phyloP scores from a whole-genome alignment of 305 asterid species.

The Stenogyne calaminthoides region DNA sequence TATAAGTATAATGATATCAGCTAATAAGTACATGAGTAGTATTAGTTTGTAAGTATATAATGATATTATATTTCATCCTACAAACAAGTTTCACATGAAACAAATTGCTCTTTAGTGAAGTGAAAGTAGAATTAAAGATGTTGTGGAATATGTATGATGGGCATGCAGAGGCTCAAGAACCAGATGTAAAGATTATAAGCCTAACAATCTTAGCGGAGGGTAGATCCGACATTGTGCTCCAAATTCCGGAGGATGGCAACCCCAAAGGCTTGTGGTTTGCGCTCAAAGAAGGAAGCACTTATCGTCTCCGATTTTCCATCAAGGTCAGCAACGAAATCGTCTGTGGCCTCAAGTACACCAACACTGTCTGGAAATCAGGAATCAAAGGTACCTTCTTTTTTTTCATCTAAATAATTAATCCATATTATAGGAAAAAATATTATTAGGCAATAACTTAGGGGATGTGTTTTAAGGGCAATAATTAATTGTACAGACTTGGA shows the following conservation, averaged over 20 bases:
- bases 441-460: too few relatives aligned
- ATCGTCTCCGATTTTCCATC: constrained; percentile 44
- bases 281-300: constrained; percentile 48
- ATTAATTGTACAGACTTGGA: too few relatives aligned
- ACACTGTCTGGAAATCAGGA: constrained; percentile 53
- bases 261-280: constrained; percentile 48
- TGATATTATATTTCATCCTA: too few relatives aligned
- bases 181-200: constrained; percentile 50
- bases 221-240: constrained; percentile 41
- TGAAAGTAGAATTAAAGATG: too few relatives aligned
- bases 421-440: too few relatives aligned
- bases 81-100: too few relatives aligned
- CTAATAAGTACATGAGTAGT: too few relatives aligned
- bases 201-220: constrained; percentile 37
- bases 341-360: constrained; percentile 50
- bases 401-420: too few relatives aligned
- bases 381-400: constrained; percentile 45
- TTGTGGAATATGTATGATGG: background rate
- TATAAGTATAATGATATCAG: too few relatives aligned
- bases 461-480: too few relatives aligned
- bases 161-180: constrained; percentile 40
- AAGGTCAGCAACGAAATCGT: constrained; percentile 53
- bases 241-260: constrained; percentile 39
- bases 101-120: too few relatives aligned
- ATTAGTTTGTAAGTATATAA: too few relatives aligned